Base-by-base conservation (phyloP, 306 rosid genomes). In the Cucurbita moschata region DNA sequence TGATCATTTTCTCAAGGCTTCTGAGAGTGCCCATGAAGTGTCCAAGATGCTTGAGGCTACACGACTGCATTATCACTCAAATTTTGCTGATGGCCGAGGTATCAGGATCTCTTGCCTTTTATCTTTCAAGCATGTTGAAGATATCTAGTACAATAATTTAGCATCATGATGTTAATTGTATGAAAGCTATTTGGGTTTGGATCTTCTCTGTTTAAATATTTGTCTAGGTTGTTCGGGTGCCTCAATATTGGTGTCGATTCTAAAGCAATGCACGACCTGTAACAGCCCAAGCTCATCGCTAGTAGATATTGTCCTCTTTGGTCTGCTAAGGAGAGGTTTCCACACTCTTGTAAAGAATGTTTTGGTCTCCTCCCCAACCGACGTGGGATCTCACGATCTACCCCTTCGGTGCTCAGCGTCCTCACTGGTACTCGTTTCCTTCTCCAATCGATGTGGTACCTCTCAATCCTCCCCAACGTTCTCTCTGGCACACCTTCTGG, bases 31-130 rank as follows among this genome's bases (percentile, higher is more conserved):
- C 65, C 95, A 89, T 52, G 97, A 87, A 53, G 98, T 94, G 75
- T 89, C 98, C 13, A 94, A 94, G 91, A 81, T 94, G 97, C 91
- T 94, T 38, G 97, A 90, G 87, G 97, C 98, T 0, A 90, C 96
- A 0, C 72, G 92, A 64, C 81, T 94, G 38, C 95, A 94, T 68
- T 94, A 94, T 86, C 98, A 94, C 86, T 94, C 98, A 18, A 94
- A 90, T 84, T 94, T 89, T 62, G 98, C 98, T 30, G 97, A 90
- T 83, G 89, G 89, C 76, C 85, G 94, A 77, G 98, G 98, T 90
- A 79, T 59, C 15, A 65, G 26, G 21, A 2, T 14, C 14, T 8
- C 14, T 51, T 56, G 16, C 65, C 65, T 58, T 47, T 38, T 35
- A 64, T 76, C 39, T 62, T 73, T 42, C 53, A 55, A 73, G 43